Evolutionary conservation across 2,329 filamentous ascomycete species (phyloP), one percentile per base, ranked within the genome.

Genomic region (Camptophora hylomeconis): DNA sequence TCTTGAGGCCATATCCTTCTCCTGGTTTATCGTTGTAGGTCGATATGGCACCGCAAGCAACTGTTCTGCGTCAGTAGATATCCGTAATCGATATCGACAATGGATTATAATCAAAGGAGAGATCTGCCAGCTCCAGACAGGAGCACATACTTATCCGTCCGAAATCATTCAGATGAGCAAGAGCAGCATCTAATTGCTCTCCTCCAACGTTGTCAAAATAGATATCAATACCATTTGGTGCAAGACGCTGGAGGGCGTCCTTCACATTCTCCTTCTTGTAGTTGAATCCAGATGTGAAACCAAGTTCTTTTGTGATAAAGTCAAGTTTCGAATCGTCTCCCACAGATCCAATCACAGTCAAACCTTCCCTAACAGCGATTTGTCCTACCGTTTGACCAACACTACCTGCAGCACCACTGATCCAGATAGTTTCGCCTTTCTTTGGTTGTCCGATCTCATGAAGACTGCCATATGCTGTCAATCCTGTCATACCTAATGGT

Each of bases 381-480:
- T 89, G 82, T 5, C 82, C 82, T 12, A 89, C 82, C 5, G 89
- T 52, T 53, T 86, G 78, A 3, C 83, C 82, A 3, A 92, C 82
- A 2, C 80, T 81, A 17, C 83, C 82, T 3, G 75, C 77, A 0
- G 82, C 82, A 3, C 80, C 76, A 33, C 73, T 80, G 42, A 92
- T 67, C 53, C 87, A 83, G 47, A 92, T 82, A 20, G 79, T 86
- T 56, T 84, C 76, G 23, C 76, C 78, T 55, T 76, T 72, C 60
- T 79, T 72, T 14, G 80, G 78, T 58, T 76, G 63, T 4, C 77
- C 79, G 31, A 84, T 80, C 39, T 75, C 74, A 52, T 81, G 80
- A 43, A 84, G 69, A 0, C 71, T 78, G 4, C 69, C 72, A 58
- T 77, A 86, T 0, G 79, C 80, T 0, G 80, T 83, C 42, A 83